A percentile compares a stretch with the other conserved stretches of the same genome.
Conservation (phyloP, 73 alveolate species). For the Tetrahymena malaccensis region DNA sequence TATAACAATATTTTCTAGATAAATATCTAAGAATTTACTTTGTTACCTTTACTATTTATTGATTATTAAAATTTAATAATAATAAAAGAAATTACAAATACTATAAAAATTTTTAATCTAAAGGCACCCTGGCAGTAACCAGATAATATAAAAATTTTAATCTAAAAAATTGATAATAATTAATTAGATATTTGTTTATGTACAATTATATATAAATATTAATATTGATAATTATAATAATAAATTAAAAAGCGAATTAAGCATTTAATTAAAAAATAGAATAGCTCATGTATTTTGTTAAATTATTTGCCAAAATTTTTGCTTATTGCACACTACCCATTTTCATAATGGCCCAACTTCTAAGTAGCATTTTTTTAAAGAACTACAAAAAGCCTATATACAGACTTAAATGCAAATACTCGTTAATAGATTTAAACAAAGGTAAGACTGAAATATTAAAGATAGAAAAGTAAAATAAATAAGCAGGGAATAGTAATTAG, state of each 20-base stretch:
- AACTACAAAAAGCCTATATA: not conserved
- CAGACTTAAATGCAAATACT: not conserved
- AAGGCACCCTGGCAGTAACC: not conserved
- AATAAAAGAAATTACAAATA: too few species aligned
- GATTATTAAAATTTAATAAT: too few species aligned
- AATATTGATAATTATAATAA: too few species aligned
- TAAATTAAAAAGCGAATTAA: not conserved
- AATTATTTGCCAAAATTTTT: not conserved
- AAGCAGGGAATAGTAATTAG: not conserved
- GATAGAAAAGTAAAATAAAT: not conserved
- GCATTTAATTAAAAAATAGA: not conserved
- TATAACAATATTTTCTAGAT: too few species aligned
- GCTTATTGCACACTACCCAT: not conserved
- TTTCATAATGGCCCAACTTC: not conserved
- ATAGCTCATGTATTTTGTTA: not conserved
- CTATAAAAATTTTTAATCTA: too few species aligned
- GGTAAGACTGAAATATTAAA: not conserved
- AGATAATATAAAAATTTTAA: too few species aligned
- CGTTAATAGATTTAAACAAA: not conserved
- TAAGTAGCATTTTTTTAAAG: not conserved
- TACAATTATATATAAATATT: not conserved
- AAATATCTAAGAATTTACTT: too few species aligned
- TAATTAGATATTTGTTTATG: not conserved
- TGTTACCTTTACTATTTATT: too few species aligned
- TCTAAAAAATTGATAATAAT: too few species aligned